Evolutionary conservation across 73 alveolate genomes (phyloP).

Genomic region (Paramecium sonneborni): DNA sequence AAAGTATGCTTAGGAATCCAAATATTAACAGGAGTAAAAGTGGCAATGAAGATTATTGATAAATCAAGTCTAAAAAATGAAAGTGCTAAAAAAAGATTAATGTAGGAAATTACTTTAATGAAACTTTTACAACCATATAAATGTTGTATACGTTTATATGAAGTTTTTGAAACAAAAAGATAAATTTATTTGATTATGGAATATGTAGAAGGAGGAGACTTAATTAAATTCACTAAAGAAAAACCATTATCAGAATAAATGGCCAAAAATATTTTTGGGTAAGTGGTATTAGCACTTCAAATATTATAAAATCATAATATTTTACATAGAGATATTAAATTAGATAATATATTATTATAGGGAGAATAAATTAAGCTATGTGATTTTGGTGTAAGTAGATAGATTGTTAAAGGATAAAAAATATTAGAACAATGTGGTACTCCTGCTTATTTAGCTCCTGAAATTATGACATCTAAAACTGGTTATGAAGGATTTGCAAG

Average conservation of each 20-base stretch:
- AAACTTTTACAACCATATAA: constrained; percentile 58
- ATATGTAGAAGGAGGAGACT: constrained; percentile 93
- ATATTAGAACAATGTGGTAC: constrained; percentile 98
- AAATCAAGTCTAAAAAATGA: constrained; percentile 92
- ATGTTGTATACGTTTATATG: constrained; percentile 82
- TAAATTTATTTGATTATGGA: constrained; percentile 91
- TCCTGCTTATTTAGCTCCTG: constrained; percentile 99
- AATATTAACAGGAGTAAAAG: constrained; percentile 95
- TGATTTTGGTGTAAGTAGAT: constrained; percentile 96
- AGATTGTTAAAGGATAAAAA: constrained; percentile 79
- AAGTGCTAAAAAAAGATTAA: constrained; percentile 88
- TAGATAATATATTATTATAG: constrained; percentile 95
- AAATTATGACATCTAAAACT: constrained; percentile 85
- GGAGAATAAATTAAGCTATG: constrained; percentile 90
- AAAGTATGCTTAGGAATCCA: constrained; percentile 94
- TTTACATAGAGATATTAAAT: constrained; percentile 96
- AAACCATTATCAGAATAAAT: constrained; percentile 87
- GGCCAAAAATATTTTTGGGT: constrained; percentile 88
- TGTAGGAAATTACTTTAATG: constrained; percentile 76
- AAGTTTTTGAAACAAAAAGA: constrained; percentile 92
- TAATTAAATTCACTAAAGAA: constrained; percentile 89
- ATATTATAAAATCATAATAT: constrained; percentile 84
- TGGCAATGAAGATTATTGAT: constrained; percentile 96
- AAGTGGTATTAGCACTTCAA: constrained; percentile 84
- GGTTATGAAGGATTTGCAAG: constrained; percentile 97